A percentile compares a stretch with the other conserved stretches of the same genome.
Conservation (phyloP, 1,284 basidiomycete species). For the Phlebopus sp. region DNA sequence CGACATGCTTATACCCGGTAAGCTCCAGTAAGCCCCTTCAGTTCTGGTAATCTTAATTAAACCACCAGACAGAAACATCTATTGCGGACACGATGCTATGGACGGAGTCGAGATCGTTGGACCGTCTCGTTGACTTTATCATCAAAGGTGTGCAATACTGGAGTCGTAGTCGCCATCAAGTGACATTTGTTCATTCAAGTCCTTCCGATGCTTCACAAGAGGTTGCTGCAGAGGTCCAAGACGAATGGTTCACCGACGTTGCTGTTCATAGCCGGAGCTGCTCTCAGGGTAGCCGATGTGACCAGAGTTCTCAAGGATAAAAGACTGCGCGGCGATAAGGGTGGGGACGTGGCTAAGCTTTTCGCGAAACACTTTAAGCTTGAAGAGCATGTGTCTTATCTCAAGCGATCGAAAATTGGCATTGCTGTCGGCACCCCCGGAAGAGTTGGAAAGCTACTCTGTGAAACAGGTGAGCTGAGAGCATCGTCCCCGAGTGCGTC, state of each 20-base stretch:
- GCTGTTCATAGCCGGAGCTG: constrained; percentile 73
- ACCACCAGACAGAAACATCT: constrained; percentile 58
- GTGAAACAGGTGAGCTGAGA: constrained; percentile 60
- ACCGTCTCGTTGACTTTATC: constrained; percentile 71
- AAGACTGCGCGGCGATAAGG: constrained; percentile 68
- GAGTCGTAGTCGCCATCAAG: neutral
- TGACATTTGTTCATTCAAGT: constrained; percentile 38
- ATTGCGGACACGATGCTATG: constrained; percentile 74
- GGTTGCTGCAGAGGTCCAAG: constrained; percentile 71
- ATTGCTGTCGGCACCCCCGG: constrained; percentile 81
- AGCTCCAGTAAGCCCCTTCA: constrained; percentile 18
- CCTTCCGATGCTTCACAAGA: constrained; percentile 63
- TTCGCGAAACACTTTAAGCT: constrained; percentile 88
- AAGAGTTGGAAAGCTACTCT: constrained; percentile 75
- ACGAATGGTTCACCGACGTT: constrained; percentile 74
- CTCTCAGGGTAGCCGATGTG: constrained; percentile 75
- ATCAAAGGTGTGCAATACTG: constrained; percentile 48
- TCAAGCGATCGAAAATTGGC: constrained; percentile 72
- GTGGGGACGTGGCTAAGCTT: constrained; percentile 80
- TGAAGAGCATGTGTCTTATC: constrained; percentile 72
- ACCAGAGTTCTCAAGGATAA: constrained; percentile 68
- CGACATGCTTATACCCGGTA: constrained; percentile 72
- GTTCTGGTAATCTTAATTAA: constrained; percentile 40
- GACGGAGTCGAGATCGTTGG: constrained; percentile 65
- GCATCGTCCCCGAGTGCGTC: constrained; percentile 2